These are phyloP conservation scores for Torulaspora pretoriensis DNA, from an alignment of 1,139 yeast genomes.

Conservation along the genomic window DNA sequence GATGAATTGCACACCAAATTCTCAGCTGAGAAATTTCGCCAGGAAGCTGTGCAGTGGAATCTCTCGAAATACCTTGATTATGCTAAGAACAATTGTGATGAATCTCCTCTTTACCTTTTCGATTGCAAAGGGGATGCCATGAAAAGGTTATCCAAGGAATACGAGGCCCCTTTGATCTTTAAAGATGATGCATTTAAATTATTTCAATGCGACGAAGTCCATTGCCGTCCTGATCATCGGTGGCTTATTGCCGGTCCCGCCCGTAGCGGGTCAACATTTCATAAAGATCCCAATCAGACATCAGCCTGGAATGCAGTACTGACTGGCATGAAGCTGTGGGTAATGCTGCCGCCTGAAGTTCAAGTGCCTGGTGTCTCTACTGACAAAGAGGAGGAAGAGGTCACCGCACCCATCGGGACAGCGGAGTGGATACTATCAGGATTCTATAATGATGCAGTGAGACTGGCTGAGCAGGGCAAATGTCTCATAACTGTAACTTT, in stretches of 20 bases:
- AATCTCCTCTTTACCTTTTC: conserved; percentile 77
- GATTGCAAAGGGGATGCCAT: conserved; percentile 73
- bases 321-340: conserved; percentile 76
- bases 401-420: conserved; percentile 83
- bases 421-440: conserved; percentile 90
- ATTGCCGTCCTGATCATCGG: conserved; percentile 79
- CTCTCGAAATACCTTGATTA: conserved; percentile 59
- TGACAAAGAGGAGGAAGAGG: conserved; percentile 75
- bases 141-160: conserved; percentile 51
- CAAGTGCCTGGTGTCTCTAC: conserved; percentile 86
- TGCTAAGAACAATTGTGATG: conserved; percentile 60
- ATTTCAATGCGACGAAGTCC: conserved; percentile 39
- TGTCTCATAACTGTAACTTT: conserved; percentile 69
- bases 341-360: conserved; percentile 74
- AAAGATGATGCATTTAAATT: conserved; percentile 47
- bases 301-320: conserved; percentile 86
- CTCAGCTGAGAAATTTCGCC: conserved; percentile 63
- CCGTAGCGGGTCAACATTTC: conserved; percentile 83
- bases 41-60: conserved; percentile 83
- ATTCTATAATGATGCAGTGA: conserved; percentile 57
- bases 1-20: conserved; percentile 48
- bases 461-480: conserved; percentile 37
- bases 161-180: conserved; percentile 51
- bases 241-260: conserved; percentile 86
- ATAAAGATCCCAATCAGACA: conserved; percentile 87